Conservation (phyloP, 352 stramenopile genomes). For the Saprolegnia diclina region DNA sequence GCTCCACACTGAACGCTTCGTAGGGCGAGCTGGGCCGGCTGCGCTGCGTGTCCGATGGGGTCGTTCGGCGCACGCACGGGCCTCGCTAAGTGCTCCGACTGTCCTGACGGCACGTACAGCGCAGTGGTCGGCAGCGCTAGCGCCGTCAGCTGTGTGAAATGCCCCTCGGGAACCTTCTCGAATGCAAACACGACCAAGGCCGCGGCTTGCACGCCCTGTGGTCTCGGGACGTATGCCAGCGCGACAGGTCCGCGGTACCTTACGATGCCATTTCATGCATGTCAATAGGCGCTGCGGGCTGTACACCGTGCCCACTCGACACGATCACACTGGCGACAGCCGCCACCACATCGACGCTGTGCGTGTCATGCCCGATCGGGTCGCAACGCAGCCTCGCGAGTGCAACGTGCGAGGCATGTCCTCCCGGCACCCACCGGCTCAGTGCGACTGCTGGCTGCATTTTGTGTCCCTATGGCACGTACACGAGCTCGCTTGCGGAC, state of each 20-base stretch:
- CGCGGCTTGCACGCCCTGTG: constrained; percentile 29
- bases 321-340: constrained; percentile 35
- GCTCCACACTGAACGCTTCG: not conserved
- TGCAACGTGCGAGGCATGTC: not conserved
- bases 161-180: constrained; percentile 7
- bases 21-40: constrained; percentile 1
- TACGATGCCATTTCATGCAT: not conserved
- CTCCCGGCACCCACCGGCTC: constrained; percentile 28
- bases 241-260: constrained; percentile 12
- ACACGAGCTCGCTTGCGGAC: constrained; percentile 30
- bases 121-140: not conserved
- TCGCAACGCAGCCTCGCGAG: constrained; percentile 34
- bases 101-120: constrained; percentile 44
- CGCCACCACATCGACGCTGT: constrained; percentile 34
- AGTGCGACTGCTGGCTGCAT: constrained; percentile 30
- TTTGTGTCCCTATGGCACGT: constrained; percentile 35
- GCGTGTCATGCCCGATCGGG: constrained; percentile 39
- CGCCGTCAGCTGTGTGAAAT: not conserved
- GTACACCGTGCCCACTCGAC: constrained; percentile 33
- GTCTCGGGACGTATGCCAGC: constrained; percentile 42
- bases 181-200: constrained; percentile 2
- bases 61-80: not conserved
- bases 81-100: constrained; percentile 33
- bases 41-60: constrained; percentile 4
- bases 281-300: constrained; percentile 26